phyloP scores from a whole-genome alignment of 73 alveolate genomes.

The Paramecium sexaurelia region DNA sequence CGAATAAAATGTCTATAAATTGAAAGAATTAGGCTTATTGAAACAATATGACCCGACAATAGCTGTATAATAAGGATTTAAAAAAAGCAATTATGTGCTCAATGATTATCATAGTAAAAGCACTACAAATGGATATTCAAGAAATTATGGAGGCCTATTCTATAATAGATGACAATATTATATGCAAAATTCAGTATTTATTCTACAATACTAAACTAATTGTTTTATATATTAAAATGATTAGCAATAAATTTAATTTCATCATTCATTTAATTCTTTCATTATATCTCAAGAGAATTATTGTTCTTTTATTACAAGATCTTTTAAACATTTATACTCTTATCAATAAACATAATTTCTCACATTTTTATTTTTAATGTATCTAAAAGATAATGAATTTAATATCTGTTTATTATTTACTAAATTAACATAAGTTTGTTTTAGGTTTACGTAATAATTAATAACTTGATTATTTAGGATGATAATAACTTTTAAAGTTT shows the following conservation, averaged over 20 bases:
- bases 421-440: no score
- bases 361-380: no score
- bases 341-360: no score
- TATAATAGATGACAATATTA: slow-evolving; percentile 48
- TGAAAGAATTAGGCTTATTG: slow-evolving; percentile 34
- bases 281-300: not conserved
- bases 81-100: slow-evolving; percentile 38
- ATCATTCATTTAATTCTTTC: not conserved
- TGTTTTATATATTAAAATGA: not conserved
- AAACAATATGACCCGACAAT: not conserved
- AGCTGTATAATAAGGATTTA: slow-evolving; percentile 14
- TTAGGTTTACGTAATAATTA: no score
- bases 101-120: slow-evolving; percentile 57
- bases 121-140: slow-evolving; percentile 53
- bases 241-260: not conserved
- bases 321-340: not conserved
- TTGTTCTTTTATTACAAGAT: not conserved
- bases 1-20: not conserved
- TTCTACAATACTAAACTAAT: not conserved
- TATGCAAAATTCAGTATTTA: not conserved
- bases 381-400: no score
- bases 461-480: no score
- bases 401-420: no score
- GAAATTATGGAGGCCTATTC: slow-evolving; percentile 54
- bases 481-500: no score